A percentile compares a stretch with the other conserved stretches of the same genome.
These are phyloP conservation scores for Lachnellula willkommii DNA, from an alignment of 2,329 filamentous ascomycete genomes.

Conservation along the genomic window DNA sequence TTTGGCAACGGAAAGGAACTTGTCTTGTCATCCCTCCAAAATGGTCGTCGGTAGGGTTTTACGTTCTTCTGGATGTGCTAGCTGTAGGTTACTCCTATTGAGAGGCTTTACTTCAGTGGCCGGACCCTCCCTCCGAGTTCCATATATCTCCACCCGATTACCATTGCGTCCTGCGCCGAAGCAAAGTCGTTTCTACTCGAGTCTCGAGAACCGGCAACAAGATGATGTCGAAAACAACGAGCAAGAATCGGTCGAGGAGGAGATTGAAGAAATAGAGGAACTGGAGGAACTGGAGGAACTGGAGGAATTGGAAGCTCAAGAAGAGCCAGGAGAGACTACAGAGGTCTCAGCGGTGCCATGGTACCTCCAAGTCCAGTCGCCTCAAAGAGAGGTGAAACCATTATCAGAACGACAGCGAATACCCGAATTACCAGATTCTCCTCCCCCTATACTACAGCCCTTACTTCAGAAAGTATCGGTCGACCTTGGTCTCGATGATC, in stretches of 20 bases:
- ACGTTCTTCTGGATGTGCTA: constrained; percentile 28
- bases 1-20: neutral
- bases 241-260: constrained; percentile 1
- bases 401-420: constrained; percentile 50
- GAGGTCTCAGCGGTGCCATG: constrained; percentile 53
- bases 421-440: constrained; percentile 50
- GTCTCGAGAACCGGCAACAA: constrained; percentile 1
- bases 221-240: neutral
- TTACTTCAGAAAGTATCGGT: constrained; percentile 75
- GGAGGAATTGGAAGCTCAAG: constrained; percentile 13
- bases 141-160: constrained; percentile 4
- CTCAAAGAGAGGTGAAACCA: constrained; percentile 33
- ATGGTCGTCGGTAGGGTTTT: constrained; percentile 28
- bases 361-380: constrained; percentile 73
- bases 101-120: constrained; percentile 25
- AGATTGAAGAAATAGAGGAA: constrained; percentile 3
- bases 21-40: neutral
- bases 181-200: constrained; percentile 16
- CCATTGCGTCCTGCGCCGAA: constrained; percentile 3
- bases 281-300: constrained; percentile 6
- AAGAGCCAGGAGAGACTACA: neutral
- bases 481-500: constrained; percentile 78
- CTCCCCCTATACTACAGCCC: constrained; percentile 65
- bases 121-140: constrained; percentile 18
- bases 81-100: constrained; percentile 27